A percentile compares a stretch with the other conserved stretches of the same genome.
phyloP scores from a whole-genome alignment of 768 basidiomycete species.

The Atractiella rhizophila region DNA sequence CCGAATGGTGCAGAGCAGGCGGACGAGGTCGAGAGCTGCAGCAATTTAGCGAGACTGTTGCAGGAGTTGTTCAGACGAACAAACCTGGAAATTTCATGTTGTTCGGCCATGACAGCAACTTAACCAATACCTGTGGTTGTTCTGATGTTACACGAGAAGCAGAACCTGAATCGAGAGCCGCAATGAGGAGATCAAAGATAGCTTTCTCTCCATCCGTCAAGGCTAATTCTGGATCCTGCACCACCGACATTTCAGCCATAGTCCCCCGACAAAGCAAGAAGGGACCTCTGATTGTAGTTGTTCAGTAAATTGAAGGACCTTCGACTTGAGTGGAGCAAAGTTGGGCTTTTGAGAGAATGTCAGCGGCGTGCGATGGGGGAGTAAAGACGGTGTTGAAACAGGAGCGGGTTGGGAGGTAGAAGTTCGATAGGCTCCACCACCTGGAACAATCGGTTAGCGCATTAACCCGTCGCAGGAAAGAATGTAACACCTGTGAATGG shows the following conservation, averaged over 20 bases:
- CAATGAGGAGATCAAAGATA: neutral
- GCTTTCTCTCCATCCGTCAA: neutral
- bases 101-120: conserved; percentile 10
- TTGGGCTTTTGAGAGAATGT: neutral
- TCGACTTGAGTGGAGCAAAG: neutral
- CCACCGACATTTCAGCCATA: no score
- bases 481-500: conserved; percentile 8
- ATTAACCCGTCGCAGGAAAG: neutral
- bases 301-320: neutral
- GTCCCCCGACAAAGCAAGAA: no score
- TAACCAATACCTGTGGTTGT: conserved; percentile 1
- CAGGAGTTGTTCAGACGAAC: neutral
- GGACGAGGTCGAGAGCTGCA: conserved; percentile 58
- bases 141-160: neutral
- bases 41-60: neutral
- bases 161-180: no score
- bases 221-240: no score
- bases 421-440: no score
- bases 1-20: conserved; percentile 44
- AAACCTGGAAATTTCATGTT: conserved; percentile 8
- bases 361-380: neutral
- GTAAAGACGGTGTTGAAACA: no score
- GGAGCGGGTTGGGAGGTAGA: no score
- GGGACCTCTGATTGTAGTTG: neutral
- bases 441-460: no score